Evolutionary conservation across 1,139 yeast genomes (phyloP).

Genomic region (Saccharomycopsis crataegensis): DNA sequence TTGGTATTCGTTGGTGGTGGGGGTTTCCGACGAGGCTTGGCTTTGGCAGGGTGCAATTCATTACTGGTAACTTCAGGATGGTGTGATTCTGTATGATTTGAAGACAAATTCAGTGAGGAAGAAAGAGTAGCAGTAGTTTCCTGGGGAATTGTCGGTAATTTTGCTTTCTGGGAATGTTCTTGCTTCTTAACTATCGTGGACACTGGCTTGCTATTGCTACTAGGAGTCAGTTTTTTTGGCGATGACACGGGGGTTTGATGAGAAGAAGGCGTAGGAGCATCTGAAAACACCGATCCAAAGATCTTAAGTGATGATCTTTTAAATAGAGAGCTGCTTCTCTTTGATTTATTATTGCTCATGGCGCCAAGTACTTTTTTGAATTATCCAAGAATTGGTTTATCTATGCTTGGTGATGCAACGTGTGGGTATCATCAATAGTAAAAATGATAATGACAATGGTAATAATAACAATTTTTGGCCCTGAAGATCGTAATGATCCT

Average conservation of each 20-base stretch:
- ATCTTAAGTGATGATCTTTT: slow-evolving; percentile 14
- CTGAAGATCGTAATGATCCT: too few species aligned
- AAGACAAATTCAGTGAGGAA: background rate
- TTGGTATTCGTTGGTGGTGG: background rate
- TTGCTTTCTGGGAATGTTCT: background rate
- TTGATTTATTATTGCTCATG: slow-evolving; percentile 17
- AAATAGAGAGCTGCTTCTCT: slow-evolving; percentile 10
- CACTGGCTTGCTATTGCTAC: background rate
- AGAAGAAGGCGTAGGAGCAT: background rate
- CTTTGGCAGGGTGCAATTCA: background rate
- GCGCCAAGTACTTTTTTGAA: background rate
- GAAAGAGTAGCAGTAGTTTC: background rate
- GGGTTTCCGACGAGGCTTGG: background rate
- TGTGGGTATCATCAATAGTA: too few species aligned
- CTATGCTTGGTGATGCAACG: background rate
- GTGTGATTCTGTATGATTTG: background rate
- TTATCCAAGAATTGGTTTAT: background rate
- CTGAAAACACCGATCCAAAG: slow-evolving; percentile 17
- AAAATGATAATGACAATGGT: too few species aligned
- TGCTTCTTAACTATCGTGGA: background rate
- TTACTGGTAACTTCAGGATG: background rate
- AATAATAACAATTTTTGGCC: too few species aligned
- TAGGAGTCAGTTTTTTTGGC: background rate
- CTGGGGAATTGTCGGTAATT: background rate
- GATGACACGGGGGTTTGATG: background rate